Evolutionary conservation across 495 filamentous ascomycete species (phyloP).

Genomic region (Bacidia gigantensis): DNA sequence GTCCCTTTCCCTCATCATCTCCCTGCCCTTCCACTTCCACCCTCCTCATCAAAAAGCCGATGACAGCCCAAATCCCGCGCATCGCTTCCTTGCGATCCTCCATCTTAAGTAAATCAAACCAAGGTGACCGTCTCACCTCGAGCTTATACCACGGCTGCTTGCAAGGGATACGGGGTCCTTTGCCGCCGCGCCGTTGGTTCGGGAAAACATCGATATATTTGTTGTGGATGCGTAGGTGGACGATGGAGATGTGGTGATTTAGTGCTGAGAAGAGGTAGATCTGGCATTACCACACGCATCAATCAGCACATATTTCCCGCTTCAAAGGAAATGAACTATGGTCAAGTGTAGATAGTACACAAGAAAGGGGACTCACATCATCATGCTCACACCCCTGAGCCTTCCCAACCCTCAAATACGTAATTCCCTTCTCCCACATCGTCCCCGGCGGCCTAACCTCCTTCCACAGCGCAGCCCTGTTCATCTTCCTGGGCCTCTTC

Average conservation of each 20-base stretch:
- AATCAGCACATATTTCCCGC: too few relatives aligned
- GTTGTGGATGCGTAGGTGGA: constrained; percentile 59
- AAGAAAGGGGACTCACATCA: constrained; percentile 46
- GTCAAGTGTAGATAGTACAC: neutral
- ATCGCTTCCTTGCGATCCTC: constrained; percentile 60
- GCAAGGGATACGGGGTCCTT: constrained; percentile 18
- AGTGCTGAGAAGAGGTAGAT: constrained; percentile 71
- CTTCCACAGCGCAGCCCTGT: constrained; percentile 25
- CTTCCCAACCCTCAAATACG: constrained; percentile 61
- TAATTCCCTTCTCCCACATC: constrained; percentile 66
- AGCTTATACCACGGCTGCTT: constrained; percentile 51
- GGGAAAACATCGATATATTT: constrained; percentile 45
- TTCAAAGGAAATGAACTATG: neutral
- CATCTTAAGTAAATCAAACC: constrained; percentile 62
- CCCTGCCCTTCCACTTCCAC: neutral
- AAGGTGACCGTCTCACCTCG: constrained; percentile 53
- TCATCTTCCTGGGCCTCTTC: constrained; percentile 12
- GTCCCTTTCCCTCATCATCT: neutral
- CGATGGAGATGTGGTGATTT: constrained; percentile 68
- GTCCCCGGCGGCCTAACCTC: constrained; percentile 44
- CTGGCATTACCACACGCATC: constrained; percentile 34
- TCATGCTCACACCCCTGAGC: constrained; percentile 34
- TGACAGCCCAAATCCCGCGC: constrained; percentile 59
- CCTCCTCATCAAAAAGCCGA: constrained; percentile 53
- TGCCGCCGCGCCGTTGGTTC: constrained; percentile 21